Percentiles rank a stretch among this genome's conserved stretches.
phyloP scores from a whole-genome alignment of 768 basidiomycete species.

The Mycena sanguinolenta region DNA sequence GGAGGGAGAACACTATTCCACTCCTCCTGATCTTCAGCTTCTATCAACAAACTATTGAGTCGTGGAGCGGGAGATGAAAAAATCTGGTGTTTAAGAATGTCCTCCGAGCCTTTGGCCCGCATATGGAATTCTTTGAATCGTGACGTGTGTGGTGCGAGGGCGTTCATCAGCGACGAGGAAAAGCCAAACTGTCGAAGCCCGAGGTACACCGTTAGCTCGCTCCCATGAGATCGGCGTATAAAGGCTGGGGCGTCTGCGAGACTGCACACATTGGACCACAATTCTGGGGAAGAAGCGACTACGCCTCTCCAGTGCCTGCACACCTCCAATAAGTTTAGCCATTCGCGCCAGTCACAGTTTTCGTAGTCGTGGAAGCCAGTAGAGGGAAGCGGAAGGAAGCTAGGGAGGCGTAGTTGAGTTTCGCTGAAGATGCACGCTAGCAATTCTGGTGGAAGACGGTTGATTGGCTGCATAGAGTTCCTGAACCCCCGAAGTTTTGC shows the following conservation, averaged over 20 bases:
- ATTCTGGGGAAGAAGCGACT: slow-evolving; percentile 26
- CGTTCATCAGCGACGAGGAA: slow-evolving; percentile 5
- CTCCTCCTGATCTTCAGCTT: slow-evolving; percentile 4
- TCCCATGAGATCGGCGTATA: slow-evolving; percentile 24
- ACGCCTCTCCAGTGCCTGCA: slow-evolving; percentile 38
- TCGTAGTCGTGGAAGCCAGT: not conserved
- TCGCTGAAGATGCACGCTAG: slow-evolving; percentile 25
- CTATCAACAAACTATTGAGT: slow-evolving; percentile 27
- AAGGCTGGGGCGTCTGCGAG: slow-evolving; percentile 11
- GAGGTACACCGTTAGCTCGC: slow-evolving; percentile 31
- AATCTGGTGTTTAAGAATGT: slow-evolving; percentile 12
- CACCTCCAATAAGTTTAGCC: slow-evolving; percentile 20
- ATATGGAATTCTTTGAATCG: slow-evolving; percentile 27
- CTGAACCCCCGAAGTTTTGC: slow-evolving; percentile 21
- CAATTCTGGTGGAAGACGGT: slow-evolving; percentile 35
- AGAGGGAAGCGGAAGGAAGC: slow-evolving; percentile 26
- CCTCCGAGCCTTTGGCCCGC: not conserved
- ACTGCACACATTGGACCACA: slow-evolving; percentile 31
- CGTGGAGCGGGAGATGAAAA: slow-evolving; percentile 25
- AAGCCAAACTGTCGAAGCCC: slow-evolving; percentile 13
- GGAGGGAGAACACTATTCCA: slow-evolving; percentile 25
- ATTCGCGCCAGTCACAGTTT: not conserved
- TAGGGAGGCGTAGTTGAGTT: slow-evolving; percentile 6
- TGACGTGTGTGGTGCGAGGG: not conserved
- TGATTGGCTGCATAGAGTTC: slow-evolving; percentile 26